Base-by-base conservation (phyloP, 306 rosid genomes). In the Pyrus pyrifolia region DNA sequence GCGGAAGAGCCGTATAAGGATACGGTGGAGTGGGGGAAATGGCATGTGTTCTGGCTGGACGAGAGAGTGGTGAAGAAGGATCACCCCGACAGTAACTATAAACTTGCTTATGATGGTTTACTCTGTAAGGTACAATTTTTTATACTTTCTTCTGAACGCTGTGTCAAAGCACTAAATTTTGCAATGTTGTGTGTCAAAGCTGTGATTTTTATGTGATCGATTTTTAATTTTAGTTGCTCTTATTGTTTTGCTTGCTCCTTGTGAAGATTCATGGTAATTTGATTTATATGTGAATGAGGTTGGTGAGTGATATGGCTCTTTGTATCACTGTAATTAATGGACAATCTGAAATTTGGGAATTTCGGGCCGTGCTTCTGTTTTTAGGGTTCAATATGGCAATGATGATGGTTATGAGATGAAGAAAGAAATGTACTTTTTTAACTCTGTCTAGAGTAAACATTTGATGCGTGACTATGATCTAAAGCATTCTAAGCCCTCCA, bases 41-140 rank as follows among this genome's bases (percentile, higher is more conserved):
- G 98, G 98, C 97, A 88, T 68, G 82, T 93, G 68, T 91, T 93
- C 55, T 91, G 90, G 97, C 92, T 82, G 63, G 97, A 93, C 33
- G 97, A 93, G 84, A 91, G 86, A 82, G 97, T 91, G 45, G 97
- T 93, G 81, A 90, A 93, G 6, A 93, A 86, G 81, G 90, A 84
- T 83, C 90, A 89, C 21, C 86, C 63, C 46, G 98, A 93, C 70
- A 93, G 98, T 84, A 93, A 93, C 83, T 93, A 93, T 79, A 93
- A 93, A 71, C 91, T 84, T 71, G 93, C 97, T 77, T 73, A 77
- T 73, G 98, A 91, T 81, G 91, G 97, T 49, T 89, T 93, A 49
- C 91, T 93, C 80, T 91, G 88, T 74, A 88, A 86, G 98, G 97
- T 93, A 73, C 69, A 62, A 13, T 61, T 1, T 21, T 74, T 0